These are phyloP conservation scores for Cryphonectria carpinicola DNA, from an alignment of 2,329 filamentous ascomycete species.

Conservation along the genomic window DNA sequence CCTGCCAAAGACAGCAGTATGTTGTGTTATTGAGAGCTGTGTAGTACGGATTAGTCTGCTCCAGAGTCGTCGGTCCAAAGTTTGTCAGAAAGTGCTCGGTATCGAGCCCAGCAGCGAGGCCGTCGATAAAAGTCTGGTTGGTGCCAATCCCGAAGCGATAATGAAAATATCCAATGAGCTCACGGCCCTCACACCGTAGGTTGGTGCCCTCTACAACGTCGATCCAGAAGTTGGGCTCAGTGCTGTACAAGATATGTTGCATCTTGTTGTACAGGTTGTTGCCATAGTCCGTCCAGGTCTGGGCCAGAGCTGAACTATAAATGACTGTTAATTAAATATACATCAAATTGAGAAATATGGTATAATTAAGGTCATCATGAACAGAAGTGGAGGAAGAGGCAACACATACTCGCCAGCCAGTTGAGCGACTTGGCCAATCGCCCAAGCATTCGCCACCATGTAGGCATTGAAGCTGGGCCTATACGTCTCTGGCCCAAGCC, in stretches of 20 bases:
- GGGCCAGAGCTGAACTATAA: neutral
- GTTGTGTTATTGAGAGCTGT: neutral
- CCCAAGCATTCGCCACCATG: constrained; percentile 2
- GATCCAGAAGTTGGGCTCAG: neutral
- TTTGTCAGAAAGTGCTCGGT: neutral
- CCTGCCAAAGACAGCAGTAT: constrained; percentile 3
- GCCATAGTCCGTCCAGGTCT: neutral
- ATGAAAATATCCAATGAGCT: neutral
- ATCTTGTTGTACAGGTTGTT: neutral
- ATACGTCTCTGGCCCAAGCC: neutral
- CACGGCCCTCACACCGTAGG: neutral
- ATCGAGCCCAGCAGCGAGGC: neutral
- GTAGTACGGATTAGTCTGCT: neutral
- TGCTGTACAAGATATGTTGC: neutral
- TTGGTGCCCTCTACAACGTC: neutral
- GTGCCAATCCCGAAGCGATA: neutral
- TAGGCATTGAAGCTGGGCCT: constrained; percentile 1
- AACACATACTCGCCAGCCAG: neutral
- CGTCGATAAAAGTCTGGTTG: neutral
- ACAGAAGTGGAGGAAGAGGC: neutral
- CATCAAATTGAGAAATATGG: no score
- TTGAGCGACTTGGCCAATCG: neutral
- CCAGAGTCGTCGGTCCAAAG: neutral
- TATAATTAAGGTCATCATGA: no score
- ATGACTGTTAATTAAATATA: neutral